A percentile compares a stretch with the other conserved stretches of the same genome.
phyloP scores from a whole-genome alignment of 176 grass and related monocot species.

The Musa itinerans region DNA sequence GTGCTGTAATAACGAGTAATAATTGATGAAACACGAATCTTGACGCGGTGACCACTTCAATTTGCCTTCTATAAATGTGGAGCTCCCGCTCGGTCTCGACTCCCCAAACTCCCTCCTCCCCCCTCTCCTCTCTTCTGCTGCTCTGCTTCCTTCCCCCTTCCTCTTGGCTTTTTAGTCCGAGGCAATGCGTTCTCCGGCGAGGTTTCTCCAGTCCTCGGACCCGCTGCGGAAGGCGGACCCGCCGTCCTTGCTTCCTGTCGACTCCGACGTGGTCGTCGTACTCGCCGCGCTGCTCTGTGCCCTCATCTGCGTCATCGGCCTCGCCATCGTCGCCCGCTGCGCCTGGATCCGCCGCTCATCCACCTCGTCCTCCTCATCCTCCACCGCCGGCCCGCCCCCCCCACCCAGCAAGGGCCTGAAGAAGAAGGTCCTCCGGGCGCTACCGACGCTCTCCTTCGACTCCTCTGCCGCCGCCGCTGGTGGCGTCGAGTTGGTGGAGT shows the following conservation, averaged over 20 bases:
- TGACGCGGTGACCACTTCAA: no score
- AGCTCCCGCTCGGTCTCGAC: no score
- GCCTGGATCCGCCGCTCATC: not conserved
- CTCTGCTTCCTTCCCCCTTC: not conserved
- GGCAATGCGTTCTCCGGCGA: not conserved
- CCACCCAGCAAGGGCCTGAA: not conserved
- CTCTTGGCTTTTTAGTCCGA: not conserved
- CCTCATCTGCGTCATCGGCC: not conserved
- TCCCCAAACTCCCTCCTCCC: no score
- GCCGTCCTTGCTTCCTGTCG: not conserved
- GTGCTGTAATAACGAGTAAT: no score
- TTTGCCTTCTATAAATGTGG: no score
- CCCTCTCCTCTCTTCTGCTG: not conserved
- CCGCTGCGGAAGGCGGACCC: not conserved
- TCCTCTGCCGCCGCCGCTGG: not conserved
- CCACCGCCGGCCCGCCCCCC: not conserved
- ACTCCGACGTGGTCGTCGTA: not conserved
- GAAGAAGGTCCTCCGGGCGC: not conserved
- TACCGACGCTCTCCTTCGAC: not conserved
- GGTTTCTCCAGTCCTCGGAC: not conserved
- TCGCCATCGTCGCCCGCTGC: not conserved
- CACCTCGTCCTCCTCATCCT: not conserved
- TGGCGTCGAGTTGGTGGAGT: not conserved
- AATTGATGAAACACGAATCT: no score
- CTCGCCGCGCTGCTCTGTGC: not conserved